Percentiles rank a stretch among this genome's conserved stretches.
phyloP scores from a whole-genome alignment of 2,329 filamentous ascomycete species.

The Hypoxylon sp. region DNA sequence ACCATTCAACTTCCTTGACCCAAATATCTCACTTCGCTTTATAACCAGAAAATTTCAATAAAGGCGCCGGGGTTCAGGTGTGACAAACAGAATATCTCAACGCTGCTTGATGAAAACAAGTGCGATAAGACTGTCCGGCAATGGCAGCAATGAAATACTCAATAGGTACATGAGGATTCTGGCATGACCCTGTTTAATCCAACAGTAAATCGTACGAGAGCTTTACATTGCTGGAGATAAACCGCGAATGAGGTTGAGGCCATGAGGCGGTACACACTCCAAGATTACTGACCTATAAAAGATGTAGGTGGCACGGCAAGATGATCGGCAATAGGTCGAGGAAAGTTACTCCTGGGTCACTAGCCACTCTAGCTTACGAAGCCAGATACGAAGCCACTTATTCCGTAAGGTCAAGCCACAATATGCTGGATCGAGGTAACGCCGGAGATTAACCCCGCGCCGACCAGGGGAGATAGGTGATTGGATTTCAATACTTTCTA shows the following conservation, averaged over 20 bases:
- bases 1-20: not conserved
- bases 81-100: slow-evolving; percentile 9
- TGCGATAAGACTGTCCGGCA: slow-evolving; percentile 14
- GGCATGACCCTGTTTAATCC: slow-evolving; percentile 8
- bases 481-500: slow-evolving; percentile 21
- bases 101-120: slow-evolving; percentile 26
- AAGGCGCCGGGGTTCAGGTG: not conserved
- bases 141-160: slow-evolving; percentile 31
- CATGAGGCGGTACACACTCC: slow-evolving; percentile 18
- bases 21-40: not conserved
- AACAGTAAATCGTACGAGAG: slow-evolving; percentile 31
- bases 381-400: slow-evolving; percentile 4
- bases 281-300: slow-evolving; percentile 20
- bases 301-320: slow-evolving; percentile 38
- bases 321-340: slow-evolving; percentile 39
- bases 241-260: slow-evolving; percentile 31
- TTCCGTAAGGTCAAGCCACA: slow-evolving; percentile 15
- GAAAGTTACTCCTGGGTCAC: slow-evolving; percentile 36
- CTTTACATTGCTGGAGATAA: slow-evolving; percentile 17
- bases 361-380: slow-evolving; percentile 16
- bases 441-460: slow-evolving; percentile 39
- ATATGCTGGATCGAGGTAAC: slow-evolving; percentile 1
- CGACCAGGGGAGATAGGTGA: slow-evolving; percentile 4
- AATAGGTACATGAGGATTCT: slow-evolving; percentile 4
- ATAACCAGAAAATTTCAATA: not conserved